Evolutionary conservation across 192 early-diverging fungal species (phyloP).

Genomic region (Rhizoclosmatium globosum): DNA sequence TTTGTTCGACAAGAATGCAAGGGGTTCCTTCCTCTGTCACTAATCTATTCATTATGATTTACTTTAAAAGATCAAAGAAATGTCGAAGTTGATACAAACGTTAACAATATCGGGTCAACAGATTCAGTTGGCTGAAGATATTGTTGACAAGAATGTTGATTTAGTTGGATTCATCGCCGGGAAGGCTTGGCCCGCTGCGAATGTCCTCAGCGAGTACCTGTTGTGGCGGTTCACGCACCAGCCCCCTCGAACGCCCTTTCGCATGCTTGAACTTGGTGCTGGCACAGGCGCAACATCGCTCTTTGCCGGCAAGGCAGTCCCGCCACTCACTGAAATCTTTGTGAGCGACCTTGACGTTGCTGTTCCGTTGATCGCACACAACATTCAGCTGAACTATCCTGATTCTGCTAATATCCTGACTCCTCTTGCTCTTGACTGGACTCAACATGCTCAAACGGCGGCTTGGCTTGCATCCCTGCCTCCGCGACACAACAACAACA

Average conservation of each 20-base stretch:
- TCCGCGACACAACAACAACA: background rate
- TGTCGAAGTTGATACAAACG: too few relatives aligned
- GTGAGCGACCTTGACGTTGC: conserved; percentile 33
- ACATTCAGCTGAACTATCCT: conserved; percentile 18
- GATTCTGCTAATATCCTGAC: background rate
- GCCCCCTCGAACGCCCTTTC: background rate
- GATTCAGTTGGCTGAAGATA: background rate
- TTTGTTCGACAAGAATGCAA: too few relatives aligned
- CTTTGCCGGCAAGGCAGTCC: conserved; percentile 20
- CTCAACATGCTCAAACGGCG: background rate
- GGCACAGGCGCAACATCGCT: conserved; percentile 34
- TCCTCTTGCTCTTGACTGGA: conserved; percentile 27
- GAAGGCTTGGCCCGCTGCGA: conserved; percentile 36
- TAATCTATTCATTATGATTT: too few relatives aligned
- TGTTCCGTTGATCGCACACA: conserved; percentile 18
- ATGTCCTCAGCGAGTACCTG: conserved; percentile 33
- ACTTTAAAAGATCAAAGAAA: too few relatives aligned
- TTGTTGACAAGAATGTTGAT: background rate
- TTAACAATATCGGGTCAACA: too few relatives aligned
- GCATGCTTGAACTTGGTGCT: conserved; percentile 33
- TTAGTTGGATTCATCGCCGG: conserved; percentile 23
- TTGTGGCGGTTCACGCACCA: conserved; percentile 15
- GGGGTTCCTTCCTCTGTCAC: too few relatives aligned
- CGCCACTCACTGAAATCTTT: background rate
- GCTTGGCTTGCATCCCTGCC: background rate